A percentile compares a stretch with the other conserved stretches of the same genome.
These are phyloP conservation scores for Endoconidiophora laricicola DNA, from an alignment of 2,329 filamentous ascomycete genomes.

Conservation along the genomic window DNA sequence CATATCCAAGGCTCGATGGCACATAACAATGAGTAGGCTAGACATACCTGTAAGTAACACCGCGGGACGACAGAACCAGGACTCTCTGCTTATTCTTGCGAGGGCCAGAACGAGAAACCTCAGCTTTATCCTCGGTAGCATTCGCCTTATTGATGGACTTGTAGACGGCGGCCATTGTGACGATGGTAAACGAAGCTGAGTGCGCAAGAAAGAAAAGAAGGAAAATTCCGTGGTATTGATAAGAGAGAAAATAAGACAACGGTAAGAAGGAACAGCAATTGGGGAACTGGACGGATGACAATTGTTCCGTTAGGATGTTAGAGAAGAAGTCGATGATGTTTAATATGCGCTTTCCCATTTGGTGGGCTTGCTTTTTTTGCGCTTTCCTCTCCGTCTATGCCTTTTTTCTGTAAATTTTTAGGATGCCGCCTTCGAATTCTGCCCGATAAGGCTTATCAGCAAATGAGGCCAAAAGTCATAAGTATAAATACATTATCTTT, in stretches of 20 bases:
- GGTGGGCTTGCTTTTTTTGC: slow-evolving; percentile 5
- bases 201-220: slow-evolving; percentile 14
- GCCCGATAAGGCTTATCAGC: slow-evolving; percentile 12
- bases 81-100: slow-evolving; percentile 60
- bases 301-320: background rate
- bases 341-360: background rate
- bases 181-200: background rate
- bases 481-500: background rate
- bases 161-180: slow-evolving; percentile 53
- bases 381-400: background rate
- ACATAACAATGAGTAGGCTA: background rate
- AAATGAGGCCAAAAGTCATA: slow-evolving; percentile 1
- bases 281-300: background rate
- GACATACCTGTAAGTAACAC: slow-evolving; percentile 64
- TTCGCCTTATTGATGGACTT: slow-evolving; percentile 52
- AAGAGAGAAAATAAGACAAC: background rate
- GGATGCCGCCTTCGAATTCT: slow-evolving; percentile 6
- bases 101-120: slow-evolving; percentile 26
- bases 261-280: background rate
- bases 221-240: background rate
- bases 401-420: slow-evolving; percentile 14
- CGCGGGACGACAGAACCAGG: slow-evolving; percentile 79
- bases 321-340: background rate
- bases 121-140: slow-evolving; percentile 30
- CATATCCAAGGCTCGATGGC: no score